Evolutionary conservation across 164 flowering plant species (phyloP), one percentile per base, ranked within the genome.

Genomic region (Malania oleifera): DNA sequence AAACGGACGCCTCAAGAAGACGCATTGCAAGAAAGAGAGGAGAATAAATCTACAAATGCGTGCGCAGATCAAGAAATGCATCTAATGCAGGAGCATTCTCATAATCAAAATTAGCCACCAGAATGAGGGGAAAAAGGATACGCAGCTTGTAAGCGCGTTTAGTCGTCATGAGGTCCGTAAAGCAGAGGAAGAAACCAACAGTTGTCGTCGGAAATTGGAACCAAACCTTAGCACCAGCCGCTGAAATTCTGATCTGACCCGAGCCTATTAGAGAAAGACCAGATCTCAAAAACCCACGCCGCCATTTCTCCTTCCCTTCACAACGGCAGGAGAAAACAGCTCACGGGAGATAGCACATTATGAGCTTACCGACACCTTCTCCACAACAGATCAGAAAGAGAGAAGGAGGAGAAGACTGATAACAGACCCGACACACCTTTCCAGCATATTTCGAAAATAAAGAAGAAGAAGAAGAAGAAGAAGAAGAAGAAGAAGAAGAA

Each of bases 141-240:
- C 93, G 93, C 22, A 86, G 90, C 80, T 86, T 86, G 71, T 86
- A 86, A 46, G 90, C 89, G 34, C 90, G 86, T 59, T 86, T 86
- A 69, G 87, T 84, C 56, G 87, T 77, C 87, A 82, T 85, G 68
- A 64, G 47, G 56, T 29, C 24, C 35, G 18, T 23, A 13, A 43
- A 2, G n/a, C 28, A 22, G 18, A 15, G 9, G 35, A 31, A 9
- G 59, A 47, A 22, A 23, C n/a, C n/a, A 47, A 11, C 5, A 22
- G 17, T 23, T 7, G 51, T 2, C 2, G 46, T n/a, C 38, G 22
- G 18, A 24, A 34, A 56, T 8, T 5, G 14, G 41, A 28, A 10
- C 29, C 11, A 50, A 67, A 67, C 62, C 62, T 59, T 51, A 57
- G 22, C 48, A 41, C 23, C 37, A 37, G 17, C 47, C 27, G 20